phyloP scores from a whole-genome alignment of 2,329 filamentous ascomycete species.

The Fusarium brachygibbosum region DNA sequence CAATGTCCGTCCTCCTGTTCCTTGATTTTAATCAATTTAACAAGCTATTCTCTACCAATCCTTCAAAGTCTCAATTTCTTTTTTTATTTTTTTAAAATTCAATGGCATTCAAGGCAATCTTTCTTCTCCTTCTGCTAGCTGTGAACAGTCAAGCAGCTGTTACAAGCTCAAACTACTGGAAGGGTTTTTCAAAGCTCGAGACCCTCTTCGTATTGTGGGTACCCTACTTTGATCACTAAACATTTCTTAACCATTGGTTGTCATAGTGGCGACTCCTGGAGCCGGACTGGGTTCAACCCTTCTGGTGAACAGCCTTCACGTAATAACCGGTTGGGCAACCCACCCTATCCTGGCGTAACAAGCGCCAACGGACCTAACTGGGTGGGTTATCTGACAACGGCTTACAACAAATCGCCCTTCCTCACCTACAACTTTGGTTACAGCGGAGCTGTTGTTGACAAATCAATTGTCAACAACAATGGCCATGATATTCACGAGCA shows the following conservation, averaged over 20 bases:
- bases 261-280: not conserved
- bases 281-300: not conserved
- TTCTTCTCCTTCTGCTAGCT: not conserved
- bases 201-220: not conserved
- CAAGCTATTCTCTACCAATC: not conserved
- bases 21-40: not conserved
- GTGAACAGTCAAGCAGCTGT: not conserved
- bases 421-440: slow-evolving; percentile 4
- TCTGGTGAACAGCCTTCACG: not conserved
- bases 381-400: not conserved
- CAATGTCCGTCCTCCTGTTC: not conserved
- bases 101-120: not conserved
- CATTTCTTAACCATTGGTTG: not conserved
- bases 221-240: rapidly evolving
- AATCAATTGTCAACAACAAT: not conserved
- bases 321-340: not conserved
- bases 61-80: not conserved
- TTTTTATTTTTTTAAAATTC: not conserved
- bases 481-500: not conserved
- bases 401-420: not conserved
- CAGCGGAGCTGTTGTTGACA: not conserved
- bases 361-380: slow-evolving; percentile 7
- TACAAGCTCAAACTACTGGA: not conserved
- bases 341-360: not conserved
- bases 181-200: not conserved